Evolutionary conservation across 1,284 basidiomycete species (phyloP).

Genomic region (Porogramme epimiltina): DNA sequence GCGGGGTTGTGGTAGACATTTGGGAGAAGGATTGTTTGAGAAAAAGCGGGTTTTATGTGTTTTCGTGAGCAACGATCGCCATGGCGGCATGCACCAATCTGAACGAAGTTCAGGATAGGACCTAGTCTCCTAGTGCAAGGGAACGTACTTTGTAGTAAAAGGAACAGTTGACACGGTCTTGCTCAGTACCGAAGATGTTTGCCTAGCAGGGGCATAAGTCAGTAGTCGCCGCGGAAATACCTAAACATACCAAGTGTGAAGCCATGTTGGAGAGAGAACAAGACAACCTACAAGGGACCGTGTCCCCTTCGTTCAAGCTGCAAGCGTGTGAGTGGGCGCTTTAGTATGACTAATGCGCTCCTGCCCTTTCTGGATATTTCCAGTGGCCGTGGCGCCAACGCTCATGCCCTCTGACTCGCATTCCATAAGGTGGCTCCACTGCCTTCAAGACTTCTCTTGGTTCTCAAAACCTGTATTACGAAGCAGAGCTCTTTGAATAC

Average conservation of each 20-base stretch:
- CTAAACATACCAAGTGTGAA: constrained; percentile 55
- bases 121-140: constrained; percentile 4
- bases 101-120: background rate
- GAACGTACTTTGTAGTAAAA: constrained; percentile 88
- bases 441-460: too few relatives aligned
- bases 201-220: constrained; percentile 45
- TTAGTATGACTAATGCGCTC: too few relatives aligned
- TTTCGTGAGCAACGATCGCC: constrained; percentile 97
- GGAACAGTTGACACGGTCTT: constrained; percentile 93
- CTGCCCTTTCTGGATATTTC: too few relatives aligned
- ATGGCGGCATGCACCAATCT: constrained; percentile 95
- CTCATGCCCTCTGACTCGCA: too few relatives aligned
- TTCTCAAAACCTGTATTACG: too few relatives aligned
- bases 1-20: constrained; percentile 99
- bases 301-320: too few relatives aligned
- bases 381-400: too few relatives aligned
- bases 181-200: constrained; percentile 87
- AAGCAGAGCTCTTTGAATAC: too few relatives aligned
- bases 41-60: constrained; percentile 97
- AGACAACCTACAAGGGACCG: background rate
- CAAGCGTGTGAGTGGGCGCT: background rate
- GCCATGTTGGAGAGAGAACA: constrained; percentile 44
- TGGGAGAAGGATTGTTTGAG: constrained; percentile 96
- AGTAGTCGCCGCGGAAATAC: background rate
- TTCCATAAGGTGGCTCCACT: too few relatives aligned